Conservation (phyloP, 176 grass and related monocot species). For the Alopecurus myosuroides region DNA sequence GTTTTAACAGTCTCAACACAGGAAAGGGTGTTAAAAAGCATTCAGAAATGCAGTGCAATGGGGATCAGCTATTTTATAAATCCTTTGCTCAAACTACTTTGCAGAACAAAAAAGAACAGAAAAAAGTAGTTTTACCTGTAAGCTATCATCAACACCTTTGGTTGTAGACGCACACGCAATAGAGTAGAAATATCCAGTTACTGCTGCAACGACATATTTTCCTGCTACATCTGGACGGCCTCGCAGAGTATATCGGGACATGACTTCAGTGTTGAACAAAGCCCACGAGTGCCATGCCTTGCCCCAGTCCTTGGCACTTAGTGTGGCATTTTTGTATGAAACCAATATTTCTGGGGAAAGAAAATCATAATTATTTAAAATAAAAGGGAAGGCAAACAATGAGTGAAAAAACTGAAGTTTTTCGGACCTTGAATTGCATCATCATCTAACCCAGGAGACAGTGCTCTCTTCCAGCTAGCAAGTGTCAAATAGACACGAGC, state of each 20-base stretch:
- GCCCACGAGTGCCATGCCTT: slow-evolving; percentile 97
- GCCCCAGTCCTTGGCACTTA: slow-evolving; percentile 84
- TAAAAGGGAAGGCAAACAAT: slow-evolving; percentile 11
- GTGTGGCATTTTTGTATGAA: slow-evolving; percentile 85
- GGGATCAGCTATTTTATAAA: background rate
- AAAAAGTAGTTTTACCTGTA: slow-evolving; percentile 63
- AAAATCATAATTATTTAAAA: slow-evolving; percentile 9
- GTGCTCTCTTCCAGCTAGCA: slow-evolving; percentile 85
- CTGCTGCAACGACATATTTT: slow-evolving; percentile 94
- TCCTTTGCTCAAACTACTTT: background rate
- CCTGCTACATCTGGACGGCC: slow-evolving; percentile 60
- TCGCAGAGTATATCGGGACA: slow-evolving; percentile 87
- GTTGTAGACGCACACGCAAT: slow-evolving; percentile 91
- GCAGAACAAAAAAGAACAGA: background rate
- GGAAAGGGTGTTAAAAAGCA: background rate
- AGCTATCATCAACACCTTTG: slow-evolving; percentile 93
- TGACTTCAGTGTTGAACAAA: slow-evolving; percentile 97
- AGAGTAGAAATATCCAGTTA: slow-evolving; percentile 96
- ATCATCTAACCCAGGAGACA: slow-evolving; percentile 88
- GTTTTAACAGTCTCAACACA: background rate
- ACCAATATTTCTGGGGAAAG: slow-evolving; percentile 64
- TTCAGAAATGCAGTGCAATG: background rate
- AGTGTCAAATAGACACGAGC: slow-evolving; percentile 93
- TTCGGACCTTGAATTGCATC: slow-evolving; percentile 79
- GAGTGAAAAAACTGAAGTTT: background rate